Base-by-base conservation (phyloP, 163 green algal species). In the Botryococcus braunii region DNA sequence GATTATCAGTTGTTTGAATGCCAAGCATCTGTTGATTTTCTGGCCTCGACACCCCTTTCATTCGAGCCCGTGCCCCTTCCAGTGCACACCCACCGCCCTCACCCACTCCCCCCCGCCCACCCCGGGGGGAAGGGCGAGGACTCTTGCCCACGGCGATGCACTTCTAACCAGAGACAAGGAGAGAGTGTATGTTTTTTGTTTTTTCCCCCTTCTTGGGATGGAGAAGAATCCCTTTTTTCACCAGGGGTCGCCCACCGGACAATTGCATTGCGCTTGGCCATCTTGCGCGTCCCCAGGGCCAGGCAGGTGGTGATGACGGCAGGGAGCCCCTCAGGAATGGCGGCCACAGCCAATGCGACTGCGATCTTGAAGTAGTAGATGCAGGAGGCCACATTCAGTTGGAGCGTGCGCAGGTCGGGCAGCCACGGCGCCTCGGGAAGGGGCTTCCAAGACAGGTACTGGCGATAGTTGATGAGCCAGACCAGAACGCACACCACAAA, bases 391-490 rank as follows among this genome's bases (percentile, higher is more conserved):
- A 93, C 69, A 25, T 82, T 81, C 77, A 95, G 92, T 29, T 65
- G 52, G n/a, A 89, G 76, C 87, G 59, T 66, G 37, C 7, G 25
- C 29, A 2, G 36, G 59, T 66, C 79, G 8, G 85, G 85, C 35
- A 91, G 52, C 58, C 66, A 75, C 55, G 64, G 69, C 57, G 59
- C 52, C 34, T 71, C 74, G 27, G 73, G 39, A 38, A 73, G 17
- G 39, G 73, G 67, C 48, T 82, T 71, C 61, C 86, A 92, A 21
- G 48, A 79, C 9, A 97, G 39, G 69, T 96, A 98, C 71, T 96
- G 83, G 64, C 90, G 77, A 79, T 94, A 95, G 81, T 95, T 95
- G 65, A 96, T 89, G 7, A 93, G 66, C 88, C 88, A 95, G 31
- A 96, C 86, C 64, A 95, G 60, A 13, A 94, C 72, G 71, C 89